These are phyloP conservation scores for Nakazawaea ernobii DNA, from an alignment of 805 yeast genomes.

Conservation along the genomic window DNA sequence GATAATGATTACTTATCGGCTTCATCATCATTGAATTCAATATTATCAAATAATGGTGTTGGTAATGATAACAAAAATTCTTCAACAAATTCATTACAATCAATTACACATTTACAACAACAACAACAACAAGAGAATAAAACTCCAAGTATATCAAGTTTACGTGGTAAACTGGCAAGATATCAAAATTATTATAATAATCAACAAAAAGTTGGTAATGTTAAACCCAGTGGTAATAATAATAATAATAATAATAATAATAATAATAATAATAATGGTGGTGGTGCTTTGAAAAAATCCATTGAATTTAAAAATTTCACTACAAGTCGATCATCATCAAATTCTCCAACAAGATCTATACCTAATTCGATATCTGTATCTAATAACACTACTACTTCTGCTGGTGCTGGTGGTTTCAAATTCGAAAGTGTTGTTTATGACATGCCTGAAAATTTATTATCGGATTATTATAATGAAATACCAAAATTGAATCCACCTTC, in stretches of 20 bases:
- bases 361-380: no score
- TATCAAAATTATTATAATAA: conserved; percentile 26
- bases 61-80: background rate
- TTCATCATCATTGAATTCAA: conserved; percentile 5
- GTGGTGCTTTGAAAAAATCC: no score
- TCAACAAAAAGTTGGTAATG: conserved; percentile 18
- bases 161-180: conserved; percentile 12
- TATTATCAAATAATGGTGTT: background rate
- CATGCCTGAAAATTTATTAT: conserved; percentile 16
- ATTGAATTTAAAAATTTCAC: background rate
- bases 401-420: conserved; percentile 22
- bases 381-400: no score
- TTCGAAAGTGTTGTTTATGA: conserved; percentile 27
- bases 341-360: conserved; percentile 1
- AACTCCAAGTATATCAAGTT: conserved; percentile 5
- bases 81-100: background rate
- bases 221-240: background rate
- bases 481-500: background rate
- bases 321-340: background rate
- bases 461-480: background rate
- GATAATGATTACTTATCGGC: background rate
- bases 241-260: no score
- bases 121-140: background rate
- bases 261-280: no score
- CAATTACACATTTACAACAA: background rate